Conservation (phyloP, 179 eudicot species). For the Actinidia arguta region DNA sequence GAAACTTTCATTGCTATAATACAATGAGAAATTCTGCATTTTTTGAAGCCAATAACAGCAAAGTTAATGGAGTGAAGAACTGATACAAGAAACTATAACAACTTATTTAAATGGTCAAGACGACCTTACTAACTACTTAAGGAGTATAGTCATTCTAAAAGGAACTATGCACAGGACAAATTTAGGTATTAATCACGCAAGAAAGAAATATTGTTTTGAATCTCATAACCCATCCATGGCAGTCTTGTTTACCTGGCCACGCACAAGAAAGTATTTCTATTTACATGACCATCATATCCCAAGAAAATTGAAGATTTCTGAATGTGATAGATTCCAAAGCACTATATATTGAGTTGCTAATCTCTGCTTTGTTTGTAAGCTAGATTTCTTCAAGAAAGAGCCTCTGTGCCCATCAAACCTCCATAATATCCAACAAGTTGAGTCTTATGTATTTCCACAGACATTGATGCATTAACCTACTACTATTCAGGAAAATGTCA, state of each 20-base stretch:
- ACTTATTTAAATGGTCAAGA: not conserved
- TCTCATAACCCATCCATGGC: not conserved
- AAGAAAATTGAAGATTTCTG: not conserved
- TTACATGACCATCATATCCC: not conserved
- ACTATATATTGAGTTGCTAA: not conserved
- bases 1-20: not conserved
- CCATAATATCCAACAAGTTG: not conserved
- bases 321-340: not conserved
- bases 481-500: too few relatives aligned
- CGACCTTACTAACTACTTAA: not conserved
- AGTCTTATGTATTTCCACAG: not conserved
- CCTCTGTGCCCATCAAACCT: not conserved
- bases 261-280: not conserved
- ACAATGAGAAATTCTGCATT: not conserved
- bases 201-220: not conserved
- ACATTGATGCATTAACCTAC: too few relatives aligned
- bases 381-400: not conserved
- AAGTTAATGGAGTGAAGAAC: not conserved
- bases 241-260: not conserved
- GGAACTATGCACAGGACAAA: not conserved
- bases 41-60: not conserved
- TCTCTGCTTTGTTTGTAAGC: conserved; percentile 6
- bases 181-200: too few relatives aligned
- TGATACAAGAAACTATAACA: not conserved
- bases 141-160: not conserved